Base-by-base conservation (phyloP, 352 stramenopile genomes). In the Phytophthora boehmeriae region DNA sequence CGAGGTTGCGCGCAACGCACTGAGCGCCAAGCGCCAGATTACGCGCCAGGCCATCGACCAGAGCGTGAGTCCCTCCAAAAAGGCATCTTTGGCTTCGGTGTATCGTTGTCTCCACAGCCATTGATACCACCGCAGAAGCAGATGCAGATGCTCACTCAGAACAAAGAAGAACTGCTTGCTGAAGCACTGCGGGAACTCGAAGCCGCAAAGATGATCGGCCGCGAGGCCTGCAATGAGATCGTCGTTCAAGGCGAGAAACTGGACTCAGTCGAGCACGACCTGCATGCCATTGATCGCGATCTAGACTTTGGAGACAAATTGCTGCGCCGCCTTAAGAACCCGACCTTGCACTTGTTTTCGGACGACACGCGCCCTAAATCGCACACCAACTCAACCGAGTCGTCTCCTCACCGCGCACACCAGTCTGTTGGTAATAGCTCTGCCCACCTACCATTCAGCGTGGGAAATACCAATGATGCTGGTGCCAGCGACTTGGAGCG, bases 251-350 rank as follows among this genome's bases (percentile, higher is more conserved):
- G 77, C 55, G 83, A 92, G 47, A 90, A 89, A 62, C 74, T 95
- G 43, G 81, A 92, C 58, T 62, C 79, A 19, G 75, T 92, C 17
- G 86, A 93, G 42, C 66, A 56, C 28, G 76, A 92, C 50, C 59
- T 93, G 27, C 60, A 71, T n/a, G 66, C 68, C 10, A 80, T 93
- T 13, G 64, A 87, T 28, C 65, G 57, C 27, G 80, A 95, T 42
- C 60, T 95, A 2, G 84, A 95, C 63, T 79, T 80, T 57, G 83
- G 76, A 22, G 84, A 95, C 54, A 89, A 91, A 55, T 53, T 95
- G 43, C 66, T 93, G 52, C 75, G 66, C 28, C 81, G 86, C 27
- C 80, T 95, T 60, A 84, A 88, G 63, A 78, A 50, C 17, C 84
- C 84, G 1, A 73, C 85, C n/a, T 63, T 92, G 45, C 82, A 93